Percentiles rank a stretch among this genome's conserved stretches.
phyloP scores from a whole-genome alignment of 2,329 filamentous ascomycete genomes.

The Alternaria consortialis region DNA sequence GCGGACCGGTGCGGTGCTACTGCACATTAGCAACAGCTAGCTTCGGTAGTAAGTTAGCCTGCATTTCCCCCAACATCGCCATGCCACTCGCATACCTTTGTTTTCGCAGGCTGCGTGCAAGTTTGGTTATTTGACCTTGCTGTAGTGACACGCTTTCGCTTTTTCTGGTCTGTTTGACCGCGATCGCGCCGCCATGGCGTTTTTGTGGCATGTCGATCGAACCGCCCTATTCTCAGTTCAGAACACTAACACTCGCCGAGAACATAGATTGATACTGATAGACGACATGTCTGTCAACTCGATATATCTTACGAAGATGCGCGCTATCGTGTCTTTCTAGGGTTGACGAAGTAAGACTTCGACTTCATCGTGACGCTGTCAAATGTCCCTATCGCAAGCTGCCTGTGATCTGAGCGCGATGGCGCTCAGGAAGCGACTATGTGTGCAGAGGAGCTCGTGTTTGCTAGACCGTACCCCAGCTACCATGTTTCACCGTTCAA shows the following conservation, averaged over 20 bases:
- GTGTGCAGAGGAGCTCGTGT: no score
- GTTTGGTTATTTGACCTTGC: neutral
- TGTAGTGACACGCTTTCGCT: neutral
- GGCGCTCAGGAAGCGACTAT: no score
- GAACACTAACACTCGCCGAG: neutral
- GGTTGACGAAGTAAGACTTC: neutral
- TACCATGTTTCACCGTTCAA: neutral
- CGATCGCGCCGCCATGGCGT: neutral
- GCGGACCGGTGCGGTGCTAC: slow-evolving; percentile 3
- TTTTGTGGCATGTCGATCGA: neutral
- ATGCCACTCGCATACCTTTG: neutral
- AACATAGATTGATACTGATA: neutral
- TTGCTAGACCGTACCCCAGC: no score
- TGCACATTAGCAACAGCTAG: neutral
- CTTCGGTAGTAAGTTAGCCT: neutral
- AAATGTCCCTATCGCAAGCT: no score
- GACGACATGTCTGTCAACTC: neutral
- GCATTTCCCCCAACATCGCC: neutral
- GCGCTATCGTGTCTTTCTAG: neutral
- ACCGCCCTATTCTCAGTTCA: neutral
- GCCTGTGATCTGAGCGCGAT: no score
- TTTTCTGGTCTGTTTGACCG: neutral
- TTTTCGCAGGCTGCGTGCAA: neutral
- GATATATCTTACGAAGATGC: neutral
- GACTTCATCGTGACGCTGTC: no score